Base-by-base conservation (phyloP, 2,329 filamentous ascomycete genomes). In the Xylariaceae sp. region DNA sequence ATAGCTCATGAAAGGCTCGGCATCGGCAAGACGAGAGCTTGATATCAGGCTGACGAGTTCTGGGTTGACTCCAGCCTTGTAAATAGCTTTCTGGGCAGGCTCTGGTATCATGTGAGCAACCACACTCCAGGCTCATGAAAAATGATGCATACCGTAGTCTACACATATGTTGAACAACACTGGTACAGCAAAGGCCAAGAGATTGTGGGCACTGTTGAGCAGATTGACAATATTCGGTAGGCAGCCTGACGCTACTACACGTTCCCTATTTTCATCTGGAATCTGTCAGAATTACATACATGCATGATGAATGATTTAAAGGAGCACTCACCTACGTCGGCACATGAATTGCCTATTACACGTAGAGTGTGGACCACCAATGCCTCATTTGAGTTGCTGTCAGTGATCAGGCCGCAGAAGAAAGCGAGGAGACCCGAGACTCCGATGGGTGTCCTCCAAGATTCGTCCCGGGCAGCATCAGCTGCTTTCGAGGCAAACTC, bases 111-210 rank as follows among this genome's bases (percentile, higher is more conserved):
- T 16, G 42, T 60, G 33, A 61, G 53, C 40, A 24, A 15, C 24
- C 22, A 31, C 12, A 12, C 24, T 18, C 17, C 19, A 6, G 30
- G 30, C 13, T n/a, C 8, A 7, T 13, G n/a, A n/a, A 4, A n/a
- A 4, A 7, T n/a, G 33, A 35, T 17, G 13, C 11, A 62, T 56
- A 82, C 79, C 76, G 54, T 81, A 83, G 55, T 84, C 80, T 12
- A 83, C 71, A 41, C 78, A 72, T 36, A 81, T 68, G 53, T 84
- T 84, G 59, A 75, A 81, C 3, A 83, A 61, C 7, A 83, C 80
- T 0, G 78, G 76, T 31, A 83, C 71, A 28, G 69, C 68, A 54
- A 78, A 77, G 0, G 67, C 60, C 7, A 79, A 59, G 15, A 81
- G 9, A 13, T 12, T 50, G 0, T 62, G 58, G 37, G 76, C 69